Percentiles rank a stretch among this genome's conserved stretches.
Evolutionary conservation across 2,329 filamentous ascomycete genomes (phyloP).

Genomic region (Nemania serpens): DNA sequence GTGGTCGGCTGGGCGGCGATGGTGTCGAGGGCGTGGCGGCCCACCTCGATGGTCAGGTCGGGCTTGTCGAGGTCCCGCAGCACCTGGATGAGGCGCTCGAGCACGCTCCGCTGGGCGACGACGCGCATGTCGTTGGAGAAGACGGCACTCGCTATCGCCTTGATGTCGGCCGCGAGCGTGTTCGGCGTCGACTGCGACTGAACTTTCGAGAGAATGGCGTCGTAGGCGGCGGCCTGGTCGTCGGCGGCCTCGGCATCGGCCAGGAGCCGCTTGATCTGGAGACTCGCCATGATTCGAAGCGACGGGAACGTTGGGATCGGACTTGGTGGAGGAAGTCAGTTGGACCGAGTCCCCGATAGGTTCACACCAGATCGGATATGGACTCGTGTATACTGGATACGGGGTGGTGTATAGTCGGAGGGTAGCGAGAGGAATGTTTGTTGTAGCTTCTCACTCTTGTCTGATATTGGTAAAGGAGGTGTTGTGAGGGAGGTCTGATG

Average conservation of each 20-base stretch:
- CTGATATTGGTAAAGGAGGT: too few species aligned
- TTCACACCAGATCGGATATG: too few species aligned
- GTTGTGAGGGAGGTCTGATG: too few species aligned
- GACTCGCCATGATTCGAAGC: conserved; percentile 34
- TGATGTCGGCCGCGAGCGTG: conserved; percentile 60
- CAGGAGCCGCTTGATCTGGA: conserved; percentile 51
- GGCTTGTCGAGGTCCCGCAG: conserved; percentile 65
- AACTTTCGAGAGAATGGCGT: conserved; percentile 51
- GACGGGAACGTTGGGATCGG: neutral
- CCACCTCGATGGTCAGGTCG: conserved; percentile 75
- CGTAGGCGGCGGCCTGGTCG: conserved; percentile 54
- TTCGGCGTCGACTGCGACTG: conserved; percentile 47
- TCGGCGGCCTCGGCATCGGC: conserved; percentile 44
- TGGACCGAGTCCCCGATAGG: too few species aligned
- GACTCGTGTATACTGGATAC: too few species aligned
- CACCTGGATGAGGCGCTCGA: conserved; percentile 66
- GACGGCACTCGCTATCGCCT: conserved; percentile 68
- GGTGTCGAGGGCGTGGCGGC: conserved; percentile 70
- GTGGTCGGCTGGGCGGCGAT: conserved; percentile 65
- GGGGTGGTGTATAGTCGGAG: neutral
- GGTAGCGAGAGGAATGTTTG: neutral
- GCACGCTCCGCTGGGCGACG: conserved; percentile 73
- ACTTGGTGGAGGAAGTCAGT: neutral
- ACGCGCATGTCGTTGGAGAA: conserved; percentile 73
- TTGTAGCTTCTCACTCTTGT: neutral